These are phyloP conservation scores for Porcisia hertigi DNA, from an alignment of 208 protist species.

Conservation along the genomic window DNA sequence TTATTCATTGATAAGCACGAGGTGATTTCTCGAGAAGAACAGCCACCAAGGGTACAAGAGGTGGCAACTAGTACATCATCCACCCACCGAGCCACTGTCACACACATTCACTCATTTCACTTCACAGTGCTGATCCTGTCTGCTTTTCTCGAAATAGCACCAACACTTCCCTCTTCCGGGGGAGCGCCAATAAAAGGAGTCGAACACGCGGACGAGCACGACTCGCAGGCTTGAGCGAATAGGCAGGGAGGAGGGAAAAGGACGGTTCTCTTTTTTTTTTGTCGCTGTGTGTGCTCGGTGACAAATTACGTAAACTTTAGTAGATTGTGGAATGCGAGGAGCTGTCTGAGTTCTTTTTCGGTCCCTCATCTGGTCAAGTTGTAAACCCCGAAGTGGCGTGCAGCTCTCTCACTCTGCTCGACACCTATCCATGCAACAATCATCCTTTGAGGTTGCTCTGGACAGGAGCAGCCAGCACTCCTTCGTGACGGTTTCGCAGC, in stretches of 20 bases:
- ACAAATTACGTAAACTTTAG: not conserved
- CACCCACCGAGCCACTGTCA: not conserved
- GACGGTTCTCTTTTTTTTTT: not conserved
- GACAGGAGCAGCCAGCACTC: slow-evolving; percentile 59
- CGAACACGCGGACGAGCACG: not conserved
- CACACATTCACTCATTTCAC: not conserved
- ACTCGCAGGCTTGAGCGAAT: not conserved
- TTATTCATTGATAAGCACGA: not conserved
- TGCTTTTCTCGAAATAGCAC: not conserved
- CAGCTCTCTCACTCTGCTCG: not conserved
- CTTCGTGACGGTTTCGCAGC: slow-evolving; percentile 65
- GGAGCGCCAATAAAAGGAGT: not conserved
- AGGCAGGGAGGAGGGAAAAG: not conserved
- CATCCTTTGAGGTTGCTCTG: slow-evolving; percentile 58
- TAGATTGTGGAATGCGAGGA: not conserved
- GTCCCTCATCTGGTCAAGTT: not conserved
- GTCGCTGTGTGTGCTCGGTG: not conserved
- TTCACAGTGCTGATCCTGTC: not conserved
- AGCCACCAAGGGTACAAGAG: not conserved
- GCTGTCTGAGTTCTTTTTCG: not conserved
- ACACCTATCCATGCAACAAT: slow-evolving; percentile 22
- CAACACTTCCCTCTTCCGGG: not conserved
- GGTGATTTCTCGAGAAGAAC: not conserved
- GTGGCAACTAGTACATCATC: not conserved
- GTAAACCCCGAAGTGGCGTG: not conserved